Evolutionary conservation across 768 basidiomycete species (phyloP).

Genomic region (Kwoniella mangroviensis): DNA sequence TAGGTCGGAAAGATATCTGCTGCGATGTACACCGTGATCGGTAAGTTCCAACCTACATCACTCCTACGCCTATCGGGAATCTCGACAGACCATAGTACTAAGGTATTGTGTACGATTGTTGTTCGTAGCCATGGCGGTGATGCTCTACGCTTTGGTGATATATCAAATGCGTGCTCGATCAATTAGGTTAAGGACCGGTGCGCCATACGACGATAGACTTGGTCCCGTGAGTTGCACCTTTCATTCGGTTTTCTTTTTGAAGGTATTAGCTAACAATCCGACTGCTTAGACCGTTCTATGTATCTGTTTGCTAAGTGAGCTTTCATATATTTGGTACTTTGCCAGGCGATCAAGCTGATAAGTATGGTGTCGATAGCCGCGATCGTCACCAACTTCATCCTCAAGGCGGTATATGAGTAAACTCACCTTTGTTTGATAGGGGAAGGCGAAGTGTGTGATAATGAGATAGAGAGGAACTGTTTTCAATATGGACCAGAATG

Average conservation of each 20-base stretch:
- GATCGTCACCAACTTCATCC: slow-evolving; percentile 56
- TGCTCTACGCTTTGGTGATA: slow-evolving; percentile 92
- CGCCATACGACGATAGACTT: slow-evolving; percentile 93
- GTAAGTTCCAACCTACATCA: slow-evolving; percentile 61
- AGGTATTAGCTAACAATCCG: neutral
- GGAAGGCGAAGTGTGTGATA: neutral
- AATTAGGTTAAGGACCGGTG: slow-evolving; percentile 86
- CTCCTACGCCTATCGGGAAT: too few species aligned
- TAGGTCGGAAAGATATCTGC: slow-evolving; percentile 95
- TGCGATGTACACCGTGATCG: slow-evolving; percentile 92
- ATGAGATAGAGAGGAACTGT: neutral
- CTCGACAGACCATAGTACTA: too few species aligned
- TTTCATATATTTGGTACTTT: neutral
- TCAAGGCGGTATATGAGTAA: slow-evolving; percentile 56
- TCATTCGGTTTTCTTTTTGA: neutral
- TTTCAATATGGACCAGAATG: neutral
- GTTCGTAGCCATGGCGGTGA: slow-evolving; percentile 84
- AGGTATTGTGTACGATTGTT: neutral
- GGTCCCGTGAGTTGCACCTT: slow-evolving; percentile 74
- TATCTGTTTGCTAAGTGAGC: slow-evolving; percentile 49
- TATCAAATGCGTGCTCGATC: slow-evolving; percentile 96
- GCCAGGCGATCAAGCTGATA: neutral
- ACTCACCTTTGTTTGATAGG: neutral
- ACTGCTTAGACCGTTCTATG: slow-evolving; percentile 49
- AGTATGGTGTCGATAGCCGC: slow-evolving; percentile 38